These are phyloP conservation scores for Nigrospora sphaerica DNA, from an alignment of 2,329 filamentous ascomycete genomes.

Conservation along the genomic window DNA sequence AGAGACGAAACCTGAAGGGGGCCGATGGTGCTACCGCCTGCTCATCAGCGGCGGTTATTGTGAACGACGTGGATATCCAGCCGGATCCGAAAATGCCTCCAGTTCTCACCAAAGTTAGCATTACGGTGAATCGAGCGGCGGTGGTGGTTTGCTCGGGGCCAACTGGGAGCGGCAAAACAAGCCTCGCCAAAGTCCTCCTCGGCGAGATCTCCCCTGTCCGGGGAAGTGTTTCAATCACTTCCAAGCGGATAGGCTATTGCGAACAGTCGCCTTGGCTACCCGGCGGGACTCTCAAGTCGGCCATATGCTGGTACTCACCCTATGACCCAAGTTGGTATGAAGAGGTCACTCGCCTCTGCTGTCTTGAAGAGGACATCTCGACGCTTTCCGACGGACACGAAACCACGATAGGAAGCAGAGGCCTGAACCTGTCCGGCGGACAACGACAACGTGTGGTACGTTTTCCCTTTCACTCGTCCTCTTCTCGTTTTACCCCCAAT, in stretches of 20 bases:
- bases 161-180: conserved; percentile 20
- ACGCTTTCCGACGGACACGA: conserved; percentile 12
- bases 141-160: conserved; percentile 17
- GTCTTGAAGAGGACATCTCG: conserved; percentile 14
- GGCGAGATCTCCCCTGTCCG: conserved; percentile 9
- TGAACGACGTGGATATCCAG: not conserved
- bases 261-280: conserved; percentile 30
- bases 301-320: conserved; percentile 13
- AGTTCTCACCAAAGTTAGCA: conserved; percentile 14
- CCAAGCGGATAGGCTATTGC: conserved; percentile 24
- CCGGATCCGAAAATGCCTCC: conserved; percentile 2
- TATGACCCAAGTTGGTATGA: conserved; percentile 20
- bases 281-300: conserved; percentile 22
- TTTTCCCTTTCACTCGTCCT: not conserved
- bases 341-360: conserved; percentile 16
- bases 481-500: no score
- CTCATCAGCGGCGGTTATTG: not conserved
- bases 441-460: conserved; percentile 21
- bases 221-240: conserved; percentile 18
- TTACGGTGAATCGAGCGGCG: conserved; percentile 13
- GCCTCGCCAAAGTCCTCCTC: conserved; percentile 12
- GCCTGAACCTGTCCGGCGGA: conserved; percentile 19
- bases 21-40: not conserved
- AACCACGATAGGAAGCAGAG: conserved; percentile 11
- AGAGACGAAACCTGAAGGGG: not conserved